Base-by-base conservation (phyloP, 768 basidiomycete genomes). In the Exidia glandulosa region DNA sequence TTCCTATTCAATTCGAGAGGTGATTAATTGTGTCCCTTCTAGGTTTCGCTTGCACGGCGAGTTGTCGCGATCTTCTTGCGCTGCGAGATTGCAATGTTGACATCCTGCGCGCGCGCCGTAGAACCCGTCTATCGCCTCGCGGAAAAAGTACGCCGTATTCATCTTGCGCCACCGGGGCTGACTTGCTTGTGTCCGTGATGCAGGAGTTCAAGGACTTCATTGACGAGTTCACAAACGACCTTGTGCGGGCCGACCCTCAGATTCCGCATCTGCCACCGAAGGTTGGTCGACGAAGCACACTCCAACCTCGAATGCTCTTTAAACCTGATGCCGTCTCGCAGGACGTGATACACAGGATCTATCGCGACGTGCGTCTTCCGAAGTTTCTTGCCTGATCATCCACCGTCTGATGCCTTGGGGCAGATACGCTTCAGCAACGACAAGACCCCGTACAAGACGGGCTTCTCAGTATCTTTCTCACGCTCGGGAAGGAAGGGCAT, bases 371-470 rank as follows among this genome's bases (percentile, higher is more conserved):
- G 56, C 37, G 80, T 70, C 27, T 4, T 34, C 10, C 37, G 50
- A 48, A 50, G 33, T 56, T 29, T 30, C n/a, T 47, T 33, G 57
- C 30, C 31, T 13, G 7, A 29, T 45, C 45, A 14, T 2, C 34
- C 32, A 12, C n/a, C n/a, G n/a, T n/a, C n/a, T 60, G n/a, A 52
- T 45, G 23, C 34, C 6, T 34, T 34, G 52, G 32, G 59, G 5
- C 61, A 92, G 89, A 71, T 95, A 27, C 82, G 94, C 14, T 96
- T 95, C 72, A 91, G 88, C 68, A 90, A 90, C 60, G 89, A 94
- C 69, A 94, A 94, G 74, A 99, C 95, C 3, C 95, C 95, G 0
- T 99, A 99, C 76, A 98, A 98, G 73, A 81, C 71, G 5, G 78
- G 78, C 10, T 79, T 97, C 32, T 87, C 87, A 0, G 88, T 90